Conservation (phyloP, 345 rosid genomes). For the Moricandia arvensis region DNA sequence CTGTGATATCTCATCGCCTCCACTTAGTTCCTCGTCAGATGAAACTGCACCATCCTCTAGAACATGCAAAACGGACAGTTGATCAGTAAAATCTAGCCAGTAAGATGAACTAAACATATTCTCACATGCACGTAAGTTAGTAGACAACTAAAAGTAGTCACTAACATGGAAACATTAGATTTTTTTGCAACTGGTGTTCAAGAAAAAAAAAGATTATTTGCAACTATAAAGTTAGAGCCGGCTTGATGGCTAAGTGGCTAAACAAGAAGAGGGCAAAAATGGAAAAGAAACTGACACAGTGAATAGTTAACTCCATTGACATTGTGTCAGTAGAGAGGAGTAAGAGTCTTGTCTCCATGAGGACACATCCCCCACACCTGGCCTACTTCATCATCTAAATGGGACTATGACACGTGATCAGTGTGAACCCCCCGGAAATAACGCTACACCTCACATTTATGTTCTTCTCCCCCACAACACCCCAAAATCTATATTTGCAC, state of each 20-base stretch:
- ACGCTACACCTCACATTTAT: slow-evolving; percentile 37
- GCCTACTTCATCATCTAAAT: slow-evolving; percentile 21
- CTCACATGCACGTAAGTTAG: slow-evolving; percentile 3
- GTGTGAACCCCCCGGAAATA: slow-evolving; percentile 39
- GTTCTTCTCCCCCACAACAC: slow-evolving; percentile 10
- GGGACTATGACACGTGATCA: neutral
- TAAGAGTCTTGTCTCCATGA: slow-evolving; percentile 34
- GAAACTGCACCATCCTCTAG: slow-evolving; percentile 61
- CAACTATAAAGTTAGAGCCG: neutral
- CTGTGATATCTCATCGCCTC: slow-evolving; percentile 55
- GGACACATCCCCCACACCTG: slow-evolving; percentile 27
- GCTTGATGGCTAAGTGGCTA: slow-evolving; percentile 28
- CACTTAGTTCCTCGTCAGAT: slow-evolving; percentile 73
- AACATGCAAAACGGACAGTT: neutral
- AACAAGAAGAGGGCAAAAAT: slow-evolving; percentile 25
- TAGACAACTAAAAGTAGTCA: too few species aligned
- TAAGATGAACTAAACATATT: neutral
- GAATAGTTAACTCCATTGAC: slow-evolving; percentile 40
- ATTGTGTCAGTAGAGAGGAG: slow-evolving; percentile 37
- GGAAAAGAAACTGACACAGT: slow-evolving; percentile 38
- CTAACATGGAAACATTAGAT: too few species aligned
- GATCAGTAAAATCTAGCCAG: neutral
- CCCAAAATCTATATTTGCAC: slow-evolving; percentile 22
- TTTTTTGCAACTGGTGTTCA: too few species aligned
- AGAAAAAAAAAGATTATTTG: too few species aligned